Percentiles rank a stretch among this genome's conserved stretches.
phyloP scores from a whole-genome alignment of 2,329 filamentous ascomycete species.

The Colletotrichum horii region DNA sequence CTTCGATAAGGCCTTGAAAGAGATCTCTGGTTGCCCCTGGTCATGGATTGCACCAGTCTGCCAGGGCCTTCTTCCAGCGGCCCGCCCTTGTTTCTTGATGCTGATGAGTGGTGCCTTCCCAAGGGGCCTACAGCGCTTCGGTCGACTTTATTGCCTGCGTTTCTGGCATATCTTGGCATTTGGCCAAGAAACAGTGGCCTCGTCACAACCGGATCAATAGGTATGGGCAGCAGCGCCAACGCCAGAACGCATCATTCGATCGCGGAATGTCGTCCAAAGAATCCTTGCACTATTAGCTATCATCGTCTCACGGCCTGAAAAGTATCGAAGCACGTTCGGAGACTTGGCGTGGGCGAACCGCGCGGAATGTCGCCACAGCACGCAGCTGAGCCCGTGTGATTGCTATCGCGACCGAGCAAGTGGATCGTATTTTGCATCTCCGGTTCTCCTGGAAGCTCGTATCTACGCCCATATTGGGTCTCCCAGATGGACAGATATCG shows the following conservation, averaged over 20 bases:
- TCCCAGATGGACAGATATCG: not conserved
- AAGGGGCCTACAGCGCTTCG: not conserved
- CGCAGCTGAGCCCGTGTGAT: not conserved
- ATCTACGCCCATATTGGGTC: not conserved
- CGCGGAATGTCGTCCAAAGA: not conserved
- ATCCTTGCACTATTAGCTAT: not conserved
- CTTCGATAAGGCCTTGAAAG: not conserved
- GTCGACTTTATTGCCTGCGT: not conserved
- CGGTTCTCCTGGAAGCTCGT: not conserved
- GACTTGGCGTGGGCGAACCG: not conserved
- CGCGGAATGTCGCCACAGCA: not conserved
- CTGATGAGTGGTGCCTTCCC: not conserved
- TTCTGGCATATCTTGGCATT: not conserved
- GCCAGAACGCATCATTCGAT: not conserved
- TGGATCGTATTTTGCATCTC: constrained; percentile 16
- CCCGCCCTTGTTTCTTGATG: not conserved
- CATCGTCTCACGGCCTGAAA: not conserved
- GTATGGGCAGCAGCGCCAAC: not conserved
- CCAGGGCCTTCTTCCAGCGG: not conserved
- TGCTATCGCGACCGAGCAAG: not conserved
- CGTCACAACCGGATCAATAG: not conserved
- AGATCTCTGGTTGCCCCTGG: not conserved
- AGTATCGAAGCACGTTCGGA: rapidly evolving
- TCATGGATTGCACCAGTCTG: not conserved
- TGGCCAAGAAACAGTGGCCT: not conserved